Evolutionary conservation across 1,284 basidiomycete genomes (phyloP), one percentile per base, ranked within the genome.

Genomic region (Cryptococcus neoformans): DNA sequence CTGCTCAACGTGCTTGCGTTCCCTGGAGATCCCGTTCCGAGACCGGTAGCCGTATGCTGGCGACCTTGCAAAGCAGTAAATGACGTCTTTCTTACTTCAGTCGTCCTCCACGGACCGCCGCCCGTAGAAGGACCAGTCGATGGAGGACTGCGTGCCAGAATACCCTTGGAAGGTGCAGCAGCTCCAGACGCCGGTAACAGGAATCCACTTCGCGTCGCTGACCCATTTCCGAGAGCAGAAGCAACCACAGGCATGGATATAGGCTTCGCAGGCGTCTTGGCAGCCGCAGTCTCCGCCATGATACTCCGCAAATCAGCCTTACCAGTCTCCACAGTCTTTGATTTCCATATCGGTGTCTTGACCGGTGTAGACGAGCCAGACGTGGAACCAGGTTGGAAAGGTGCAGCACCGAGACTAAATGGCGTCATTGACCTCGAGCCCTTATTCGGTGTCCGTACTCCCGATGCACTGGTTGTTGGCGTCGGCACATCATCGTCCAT

Each of bases 271-370:
- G 70, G 51, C 4, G 66, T 62, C 41, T 62, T 66, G 10, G 64
- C 51, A 0, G 68, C 65, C 6, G 70, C 65, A 1, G 75, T 84
- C 71, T 92, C 89, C 0, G 88, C 90, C 84, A 96, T 92, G 60
- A 97, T 86, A 17, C 84, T 80, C 64, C 89, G 87, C 81, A 96
- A 85, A 69, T 95, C 90, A 8, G 86, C 83, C 35, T 77, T 74
- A 28, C 70, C 69, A 1, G 67, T 63, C 53, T 79, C 76, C 5
- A 78, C 76, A 0, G 78, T 74, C 44, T 73, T 73, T 3, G 77
- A 76, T 63, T 80, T 82, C 84, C 82, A 83, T 1, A 80, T 75
- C 0, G 66, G 60, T 11, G 62, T 56, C 28, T 28, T 28, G 28
- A 4, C 28, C 28, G 28, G 28, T 41, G 40, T 41, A 3, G 12